These are phyloP conservation scores for Simmondsia chinensis DNA, from an alignment of 148 eudicot species.

Conservation along the genomic window DNA sequence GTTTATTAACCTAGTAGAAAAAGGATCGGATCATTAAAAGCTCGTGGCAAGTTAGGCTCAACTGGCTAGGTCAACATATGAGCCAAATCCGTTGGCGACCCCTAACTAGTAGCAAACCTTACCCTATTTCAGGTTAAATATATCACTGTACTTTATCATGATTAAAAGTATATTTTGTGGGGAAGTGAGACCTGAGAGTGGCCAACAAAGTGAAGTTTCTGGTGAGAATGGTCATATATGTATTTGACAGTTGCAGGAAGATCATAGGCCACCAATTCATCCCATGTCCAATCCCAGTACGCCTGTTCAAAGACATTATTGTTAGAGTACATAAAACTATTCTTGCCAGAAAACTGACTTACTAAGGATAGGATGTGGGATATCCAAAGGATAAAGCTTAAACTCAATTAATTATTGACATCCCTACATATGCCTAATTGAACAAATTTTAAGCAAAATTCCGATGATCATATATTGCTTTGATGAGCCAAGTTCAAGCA, in stretches of 20 bases:
- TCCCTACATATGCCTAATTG: too few species aligned
- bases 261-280: conserved; percentile 48
- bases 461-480: too few species aligned
- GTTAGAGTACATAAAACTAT: background rate
- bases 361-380: background rate
- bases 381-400: background rate
- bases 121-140: too few species aligned
- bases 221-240: conserved; percentile 38
- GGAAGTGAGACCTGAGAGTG: conserved; percentile 43
- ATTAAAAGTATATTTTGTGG: background rate
- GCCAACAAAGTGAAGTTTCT: conserved; percentile 56
- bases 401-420: background rate
- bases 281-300: conserved; percentile 84
- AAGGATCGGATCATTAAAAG: too few species aligned
- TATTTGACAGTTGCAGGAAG: conserved; percentile 36
- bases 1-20: too few species aligned
- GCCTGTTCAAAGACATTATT: conserved; percentile 19
- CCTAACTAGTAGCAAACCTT: too few species aligned
- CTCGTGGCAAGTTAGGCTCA: too few species aligned
- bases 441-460: too few species aligned
- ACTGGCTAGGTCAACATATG: too few species aligned
- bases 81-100: too few species aligned
- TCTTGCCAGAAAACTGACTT: background rate
- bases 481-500: too few species aligned
- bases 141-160: too few species aligned